Conservation (phyloP, 495 filamentous ascomycete species). For the Letharia lupina region DNA sequence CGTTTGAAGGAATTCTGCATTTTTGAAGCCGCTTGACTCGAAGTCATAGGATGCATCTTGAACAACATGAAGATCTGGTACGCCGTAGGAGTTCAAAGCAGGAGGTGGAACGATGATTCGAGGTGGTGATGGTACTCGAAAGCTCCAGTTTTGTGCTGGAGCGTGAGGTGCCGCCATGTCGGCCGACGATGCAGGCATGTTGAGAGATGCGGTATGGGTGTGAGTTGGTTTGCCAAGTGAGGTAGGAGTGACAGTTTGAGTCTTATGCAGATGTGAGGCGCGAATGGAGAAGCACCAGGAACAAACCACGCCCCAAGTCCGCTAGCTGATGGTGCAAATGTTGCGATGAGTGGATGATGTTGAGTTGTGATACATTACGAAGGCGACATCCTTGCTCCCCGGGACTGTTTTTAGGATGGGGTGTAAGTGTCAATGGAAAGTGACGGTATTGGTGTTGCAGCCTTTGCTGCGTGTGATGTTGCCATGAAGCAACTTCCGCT, state of each 20-base stretch:
- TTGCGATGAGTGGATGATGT: not conserved
- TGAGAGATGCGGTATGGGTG: not conserved
- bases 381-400: not conserved
- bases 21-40: constrained; percentile 39
- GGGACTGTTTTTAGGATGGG: not conserved
- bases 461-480: constrained; percentile 1
- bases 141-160: constrained; percentile 24
- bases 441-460: not conserved
- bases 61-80: constrained; percentile 21
- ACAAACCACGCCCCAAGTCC: not conserved
- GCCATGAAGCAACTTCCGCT: not conserved
- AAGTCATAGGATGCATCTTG: constrained; percentile 30
- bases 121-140: constrained; percentile 24
- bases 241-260: not conserved
- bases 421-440: not conserved
- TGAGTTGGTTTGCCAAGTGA: not conserved
- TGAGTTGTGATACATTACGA: not conserved
- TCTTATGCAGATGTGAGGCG: not conserved
- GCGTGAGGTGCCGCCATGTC: constrained; percentile 15
- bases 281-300: not conserved
- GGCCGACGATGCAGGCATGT: not conserved
- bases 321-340: too few relatives aligned
- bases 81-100: constrained; percentile 12
- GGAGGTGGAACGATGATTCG: constrained; percentile 25
- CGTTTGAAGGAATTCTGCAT: constrained; percentile 38